Base-by-base conservation (phyloP, 169 alveolate species). In the Plasmodium sp. region DNA sequence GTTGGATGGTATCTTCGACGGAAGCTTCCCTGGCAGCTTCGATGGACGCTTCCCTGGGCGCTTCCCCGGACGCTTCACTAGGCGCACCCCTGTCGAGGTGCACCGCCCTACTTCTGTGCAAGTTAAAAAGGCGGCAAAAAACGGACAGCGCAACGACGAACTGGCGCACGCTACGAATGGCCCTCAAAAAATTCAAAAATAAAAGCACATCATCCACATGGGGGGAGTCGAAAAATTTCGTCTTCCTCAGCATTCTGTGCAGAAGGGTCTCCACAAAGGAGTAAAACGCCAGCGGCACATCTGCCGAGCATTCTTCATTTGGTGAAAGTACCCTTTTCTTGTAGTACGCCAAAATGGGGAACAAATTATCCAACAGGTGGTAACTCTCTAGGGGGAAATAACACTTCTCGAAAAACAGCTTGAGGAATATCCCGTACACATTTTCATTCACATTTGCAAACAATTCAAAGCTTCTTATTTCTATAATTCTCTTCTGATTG, bases 321-420 rank as follows among this genome's bases (percentile, higher is more conserved):
- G 81, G 39, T 39, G 73, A 58, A 62, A 80, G 45, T 3, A 79
- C 22, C 33, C 31, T 92, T 33, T 51, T 92, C 75, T 82, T 92
- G 67, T 79, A 92, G 41, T 81, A 83, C 36, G 77, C 45, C 34
- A 92, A 92, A 51, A 92, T 16, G 2, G 14, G 18, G 22, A 92
- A 82, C 31, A 92, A 39, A 82, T 45, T 48, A 41, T 82, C 84
- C 9, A 92, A 81, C n/a, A 92, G 36, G 51, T 83, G 82, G 48
- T 34, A 92, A 83, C 74, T 82, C 33, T 92, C 95, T 3, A 81
- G 41, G 1, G 95, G 82, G 33, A 92, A 71, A 92, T 92, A 92
- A 71, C 58, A 39, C n/a, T 81, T 92, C 75, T 92, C 92, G 12
- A 92, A 51, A 71, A 81, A 82, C 18, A 16, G 12, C 12, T 92